Evolutionary conservation across 306 rosid genomes (phyloP), one percentile per base, ranked within the genome.

Genomic region (Sphenostylis stenocarpa): DNA sequence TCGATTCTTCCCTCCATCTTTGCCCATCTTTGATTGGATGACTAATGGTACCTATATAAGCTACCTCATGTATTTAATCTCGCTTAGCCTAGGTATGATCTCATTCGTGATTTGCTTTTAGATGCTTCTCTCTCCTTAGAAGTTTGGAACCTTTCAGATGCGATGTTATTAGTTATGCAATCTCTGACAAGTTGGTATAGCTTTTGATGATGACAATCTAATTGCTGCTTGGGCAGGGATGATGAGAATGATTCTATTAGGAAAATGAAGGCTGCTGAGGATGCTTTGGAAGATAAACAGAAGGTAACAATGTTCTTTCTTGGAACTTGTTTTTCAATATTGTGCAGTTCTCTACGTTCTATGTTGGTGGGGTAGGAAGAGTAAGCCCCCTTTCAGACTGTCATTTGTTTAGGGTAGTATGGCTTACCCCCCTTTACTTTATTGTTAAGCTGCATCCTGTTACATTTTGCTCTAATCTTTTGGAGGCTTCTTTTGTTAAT

Each of bases 191-290:
- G 53, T 80, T 70, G 67, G 43, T 61, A 24, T 77, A 15, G 84
- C 75, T 78, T 86, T 73, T 86, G 58, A 21, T 57, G 64, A 86
- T 60, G 60, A 38, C 64, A n/a, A n/a, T 39, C 77, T 81, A 77
- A 39, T 81, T 83, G 31, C 81, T 86, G 60, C 84, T 78, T 84
- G 77, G 39, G 78, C 86, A 94, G 98, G 86, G 79, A 87, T 83
- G 92, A 91, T 47, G 98, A 90, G 73, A 49, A 76, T 85, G 98
- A 91, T 84, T 83, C 98, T 41, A 55, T 91, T 36, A 72, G 84
- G 17, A 90, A 77, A 84, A 94, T 91, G 98, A 85, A 84, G 90
- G 96, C 93, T 81, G 87, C 98, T 61, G 96, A 90, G 89, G 90
- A 88, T 61, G 95, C 97, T 45, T 74, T 94, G 71, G 91, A 88